Percentiles rank a stretch among this genome's conserved stretches.
These are phyloP conservation scores for Aphanomyces euteiches DNA, from an alignment of 352 stramenopile species.

Conservation along the genomic window DNA sequence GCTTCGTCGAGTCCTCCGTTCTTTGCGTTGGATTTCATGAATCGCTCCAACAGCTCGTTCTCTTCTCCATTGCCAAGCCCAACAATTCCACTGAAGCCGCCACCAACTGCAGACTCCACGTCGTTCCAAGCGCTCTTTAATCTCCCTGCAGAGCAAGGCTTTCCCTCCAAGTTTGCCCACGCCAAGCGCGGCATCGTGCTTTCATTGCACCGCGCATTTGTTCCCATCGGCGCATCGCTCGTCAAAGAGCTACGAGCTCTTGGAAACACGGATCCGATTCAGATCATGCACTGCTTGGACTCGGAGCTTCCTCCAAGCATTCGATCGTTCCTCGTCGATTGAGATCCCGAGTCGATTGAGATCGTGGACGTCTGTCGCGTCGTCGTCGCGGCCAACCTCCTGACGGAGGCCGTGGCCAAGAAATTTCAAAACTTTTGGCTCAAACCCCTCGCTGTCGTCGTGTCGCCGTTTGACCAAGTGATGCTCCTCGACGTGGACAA, in stretches of 20 bases:
- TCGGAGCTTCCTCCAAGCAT: neutral
- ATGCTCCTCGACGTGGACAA: conserved; percentile 25
- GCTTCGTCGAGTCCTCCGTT: too few species aligned
- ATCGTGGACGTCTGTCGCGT: conserved; percentile 26
- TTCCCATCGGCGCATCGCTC: conserved; percentile 22
- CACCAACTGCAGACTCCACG: neutral
- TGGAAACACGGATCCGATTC: conserved; percentile 27
- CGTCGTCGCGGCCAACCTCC: neutral
- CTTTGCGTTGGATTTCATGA: too few species aligned
- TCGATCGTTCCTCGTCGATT: neutral
- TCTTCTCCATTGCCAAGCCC: too few species aligned
- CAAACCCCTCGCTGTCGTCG: conserved; percentile 21
- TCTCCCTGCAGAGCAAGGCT: neutral
- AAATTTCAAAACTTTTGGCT: conserved; percentile 28
- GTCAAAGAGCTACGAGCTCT: conserved; percentile 16
- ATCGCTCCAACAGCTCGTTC: too few species aligned
- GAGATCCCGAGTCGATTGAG: neutral
- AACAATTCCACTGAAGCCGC: too few species aligned
- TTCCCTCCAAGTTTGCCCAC: neutral
- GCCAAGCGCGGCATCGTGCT: conserved; percentile 15
- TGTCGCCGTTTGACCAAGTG: conserved; percentile 18
- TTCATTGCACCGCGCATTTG: neutral
- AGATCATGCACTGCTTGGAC: conserved; percentile 20
- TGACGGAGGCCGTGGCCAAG: neutral
- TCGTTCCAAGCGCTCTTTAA: neutral